Evolutionary conservation across 345 rosid species (phyloP), one percentile per base, ranked within the genome.

Genomic region (Cardamine occulta): DNA sequence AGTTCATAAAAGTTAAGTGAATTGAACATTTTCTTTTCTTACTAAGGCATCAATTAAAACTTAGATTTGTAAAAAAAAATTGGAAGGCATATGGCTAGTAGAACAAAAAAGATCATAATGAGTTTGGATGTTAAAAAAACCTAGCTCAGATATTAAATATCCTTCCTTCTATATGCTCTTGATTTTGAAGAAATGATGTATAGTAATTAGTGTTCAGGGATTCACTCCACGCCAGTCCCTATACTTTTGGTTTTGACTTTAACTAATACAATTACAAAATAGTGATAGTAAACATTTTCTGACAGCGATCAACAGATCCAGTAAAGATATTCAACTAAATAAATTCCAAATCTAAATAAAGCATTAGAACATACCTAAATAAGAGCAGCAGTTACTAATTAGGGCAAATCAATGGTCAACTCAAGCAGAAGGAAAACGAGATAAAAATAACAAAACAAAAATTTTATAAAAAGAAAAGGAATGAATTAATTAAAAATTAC

Each of bases 351-450:
- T 59, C 28, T 32, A 19, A 63, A 11, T 8, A 35, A 70, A 69
- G 42, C 75, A 71, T 63, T 60, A 51, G 8, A 60, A 51, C 23
- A 39, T 39, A 49, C 55, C 44, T 44, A 63, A 69, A 76, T 24
- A 54, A 68, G 57, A 70, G 70, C 40, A 69, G 34, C 37, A 44
- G 48, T 42, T 53, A 63, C 63, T 70, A 72, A 77, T 57, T 77
- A 72, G 81, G 80, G 81, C 49, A 71, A 63, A 76, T 63, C 70
- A 76, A 45, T 72, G 51, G 62, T 28, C 51, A 64, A 48, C 47
- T 54, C 32, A 54, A 70, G 5, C 10, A 34, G 1, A 44, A 44
- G 5, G 13, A 67, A 59, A 19, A 42, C 2, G 4, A 40, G 37
- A 28, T 32, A n/a, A 56, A 34, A 55, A 15, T 15, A 32, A 28